Evolutionary conservation across 768 basidiomycete species (phyloP), one percentile per base, ranked within the genome.

Genomic region (Trametes villosa): DNA sequence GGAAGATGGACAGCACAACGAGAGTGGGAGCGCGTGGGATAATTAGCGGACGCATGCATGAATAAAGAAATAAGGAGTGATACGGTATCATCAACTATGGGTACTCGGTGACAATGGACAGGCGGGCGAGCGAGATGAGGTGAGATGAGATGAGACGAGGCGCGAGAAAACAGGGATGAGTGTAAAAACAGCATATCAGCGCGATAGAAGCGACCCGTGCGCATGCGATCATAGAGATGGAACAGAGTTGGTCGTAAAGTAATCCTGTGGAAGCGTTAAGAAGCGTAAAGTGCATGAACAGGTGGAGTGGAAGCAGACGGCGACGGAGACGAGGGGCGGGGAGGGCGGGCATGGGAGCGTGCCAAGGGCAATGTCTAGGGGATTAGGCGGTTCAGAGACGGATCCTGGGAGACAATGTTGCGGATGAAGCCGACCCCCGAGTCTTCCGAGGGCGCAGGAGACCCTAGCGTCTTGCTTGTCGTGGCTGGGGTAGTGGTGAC

Each of bases 401-500:
- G 86, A 69, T 92, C 88, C 64, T 90, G 84, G 52, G 85, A 86
- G 69, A 92, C 80, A 73, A 93, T 84, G 74, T 91, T 88, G 62
- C 89, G 87, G 78, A 92, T 91, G 71, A 94, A 74, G 65, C 88
- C 91, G 64, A 94, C 89, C 64, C 89, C 90, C 52, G 92, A 94
- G 72, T 93, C 92, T 67, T 89, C 87, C 29, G 86, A 83, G 18
- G 88, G 90, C 47, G 87, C 88, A 59, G 92, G 90, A 6, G 91
- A 92, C 18, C 82, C 76, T 12, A 88, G 72, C 18, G 78, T 75
- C 71, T 81, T 81, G 65, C 77, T 74, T 70, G 77, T 71, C 8
- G 71, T 70, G 26, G 56, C 36, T 2, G 74, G 70, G 29, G 75
- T 74, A 0, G 76, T 74, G 22, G 73, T 70, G 17, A 65, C 54